Base-by-base conservation (phyloP, 1,284 basidiomycete genomes). In the Schizophyllum commune region DNA sequence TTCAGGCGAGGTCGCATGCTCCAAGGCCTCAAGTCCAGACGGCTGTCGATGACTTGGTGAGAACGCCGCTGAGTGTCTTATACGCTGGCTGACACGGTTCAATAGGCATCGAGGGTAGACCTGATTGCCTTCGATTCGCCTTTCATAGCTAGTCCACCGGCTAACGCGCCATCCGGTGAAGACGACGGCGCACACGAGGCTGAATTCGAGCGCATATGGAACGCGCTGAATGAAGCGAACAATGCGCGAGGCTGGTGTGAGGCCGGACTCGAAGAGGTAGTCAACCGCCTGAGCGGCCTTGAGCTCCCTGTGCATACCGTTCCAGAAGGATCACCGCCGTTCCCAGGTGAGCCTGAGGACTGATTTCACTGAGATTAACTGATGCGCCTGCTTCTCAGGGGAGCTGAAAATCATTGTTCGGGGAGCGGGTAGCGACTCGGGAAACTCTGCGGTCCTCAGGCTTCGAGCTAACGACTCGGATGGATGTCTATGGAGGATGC, bases 121-220 rank as follows among this genome's bases (percentile, higher is more conserved):
- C 78, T 91, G 55, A 89, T 91, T 64, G 73, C 81, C 6, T 78
- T 91, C 32, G 88, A 91, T 68, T 84, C 85, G 1, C 86, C 87
- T 0, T 86, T 86, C 72, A 72, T 82, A 54, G 68, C 77, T 17
- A 83, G 85, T 62, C 75, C 77, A 9, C 53, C 62, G 27, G 62
- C 58, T 64, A 39, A 7, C 34, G 34, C 34, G 6, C 13, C 34
- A 39, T 13, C 34, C 68, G 61, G 64, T 13, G n/a, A n/a, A n/a
- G 34, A 6, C 34, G 34, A 39, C 61, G 61, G 39, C 56, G 59
- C 64, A 17, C 58, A 34, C 2, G 72, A 77, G 20, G 62, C 66
- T 9, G 79, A 83, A 59, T 89, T 91, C 67, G 78, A 81, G 65
- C 68, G 61, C 17, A 68, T 73, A 3, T 91, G 88, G 89, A 76